These are phyloP conservation scores for Ustilago trichophora DNA, from an alignment of 1,284 basidiomycete species.

Conservation along the genomic window DNA sequence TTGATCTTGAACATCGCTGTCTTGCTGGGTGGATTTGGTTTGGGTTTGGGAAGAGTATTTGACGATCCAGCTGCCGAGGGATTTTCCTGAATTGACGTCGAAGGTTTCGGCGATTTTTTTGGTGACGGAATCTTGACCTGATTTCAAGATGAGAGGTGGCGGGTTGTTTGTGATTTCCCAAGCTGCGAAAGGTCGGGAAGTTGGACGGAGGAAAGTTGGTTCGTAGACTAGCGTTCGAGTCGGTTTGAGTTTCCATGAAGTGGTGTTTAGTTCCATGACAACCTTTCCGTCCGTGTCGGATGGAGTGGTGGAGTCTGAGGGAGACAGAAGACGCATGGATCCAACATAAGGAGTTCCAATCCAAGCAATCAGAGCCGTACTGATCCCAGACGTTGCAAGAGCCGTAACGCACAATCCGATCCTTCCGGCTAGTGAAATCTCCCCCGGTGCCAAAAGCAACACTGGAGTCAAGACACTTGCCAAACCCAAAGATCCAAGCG, in stretches of 20 bases:
- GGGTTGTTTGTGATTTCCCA: constrained; percentile 68
- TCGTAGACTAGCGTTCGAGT: constrained; percentile 78
- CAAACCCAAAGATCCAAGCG: constrained; percentile 78
- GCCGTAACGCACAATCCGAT: constrained; percentile 76
- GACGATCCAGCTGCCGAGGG: constrained; percentile 80
- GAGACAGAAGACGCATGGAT: constrained; percentile 62
- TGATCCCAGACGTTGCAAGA: constrained; percentile 76
- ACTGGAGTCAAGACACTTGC: constrained; percentile 78
- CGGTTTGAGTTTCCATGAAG: constrained; percentile 73
- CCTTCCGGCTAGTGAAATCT: constrained; percentile 77
- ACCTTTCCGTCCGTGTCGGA: no score
- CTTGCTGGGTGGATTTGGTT: no score
- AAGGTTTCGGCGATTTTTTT: constrained; percentile 53
- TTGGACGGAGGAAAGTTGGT: constrained; percentile 76
- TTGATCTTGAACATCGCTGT: constrained; percentile 68
- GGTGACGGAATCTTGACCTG: neutral
- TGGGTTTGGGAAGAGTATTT: constrained; percentile 71
- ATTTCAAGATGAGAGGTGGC: constrained; percentile 12
- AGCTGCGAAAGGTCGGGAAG: constrained; percentile 78
- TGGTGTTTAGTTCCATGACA: constrained; percentile 71
- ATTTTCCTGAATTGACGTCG: constrained; percentile 70
- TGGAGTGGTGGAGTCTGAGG: neutral
- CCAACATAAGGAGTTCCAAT: constrained; percentile 72
- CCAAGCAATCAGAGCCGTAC: constrained; percentile 80
- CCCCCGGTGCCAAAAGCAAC: constrained; percentile 81